A percentile compares a stretch with the other conserved stretches of the same genome.
phyloP scores from a whole-genome alignment of 208 protist species.

The Wallacemonas sp. region DNA sequence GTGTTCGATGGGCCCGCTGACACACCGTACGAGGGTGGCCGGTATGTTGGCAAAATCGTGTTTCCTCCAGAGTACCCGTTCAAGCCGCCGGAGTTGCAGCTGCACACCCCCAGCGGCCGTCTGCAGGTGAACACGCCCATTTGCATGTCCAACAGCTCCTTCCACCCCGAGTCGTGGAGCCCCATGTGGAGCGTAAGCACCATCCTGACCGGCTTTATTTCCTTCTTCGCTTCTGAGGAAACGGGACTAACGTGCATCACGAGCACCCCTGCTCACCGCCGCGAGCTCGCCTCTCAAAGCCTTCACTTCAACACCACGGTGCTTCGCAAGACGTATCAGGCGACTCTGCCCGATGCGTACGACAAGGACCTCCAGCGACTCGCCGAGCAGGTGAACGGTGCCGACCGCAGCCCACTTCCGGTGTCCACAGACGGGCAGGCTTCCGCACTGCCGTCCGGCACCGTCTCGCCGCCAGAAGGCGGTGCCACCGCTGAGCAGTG shows the following conservation, averaged over 20 bases:
- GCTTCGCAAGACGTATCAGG: slow-evolving; percentile 35
- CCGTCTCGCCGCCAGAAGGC: too few relatives aligned
- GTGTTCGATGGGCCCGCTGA: slow-evolving; percentile 29
- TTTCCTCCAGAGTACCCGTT: slow-evolving; percentile 96
- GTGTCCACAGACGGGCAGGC: too few relatives aligned
- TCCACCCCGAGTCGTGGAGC: slow-evolving; percentile 89
- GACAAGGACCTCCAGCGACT: slow-evolving; percentile 18
- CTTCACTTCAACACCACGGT: slow-evolving; percentile 52
- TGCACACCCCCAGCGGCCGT: slow-evolving; percentile 87
- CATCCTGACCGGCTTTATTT: slow-evolving; percentile 81
- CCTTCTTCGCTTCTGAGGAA: slow-evolving; percentile 75
- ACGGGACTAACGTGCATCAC: slow-evolving; percentile 35
- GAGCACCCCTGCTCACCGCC: slow-evolving; percentile 27
- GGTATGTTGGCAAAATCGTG: slow-evolving; percentile 95
- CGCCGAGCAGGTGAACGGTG: background rate
- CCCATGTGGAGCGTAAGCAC: slow-evolving; percentile 78
- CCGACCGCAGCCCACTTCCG: too few relatives aligned
- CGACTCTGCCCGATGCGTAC: slow-evolving; percentile 54
- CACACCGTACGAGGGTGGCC: slow-evolving; percentile 76
- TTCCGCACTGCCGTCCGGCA: too few relatives aligned
- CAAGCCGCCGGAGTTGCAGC: slow-evolving; percentile 87
- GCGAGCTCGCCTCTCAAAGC: slow-evolving; percentile 36
- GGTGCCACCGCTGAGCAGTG: too few relatives aligned
- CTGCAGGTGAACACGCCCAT: slow-evolving; percentile 60
- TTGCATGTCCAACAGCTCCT: slow-evolving; percentile 83